Percentiles rank a stretch among this genome's conserved stretches.
Evolutionary conservation across 2,329 filamentous ascomycete species (phyloP).

Genomic region (Aspergillus sp.): DNA sequence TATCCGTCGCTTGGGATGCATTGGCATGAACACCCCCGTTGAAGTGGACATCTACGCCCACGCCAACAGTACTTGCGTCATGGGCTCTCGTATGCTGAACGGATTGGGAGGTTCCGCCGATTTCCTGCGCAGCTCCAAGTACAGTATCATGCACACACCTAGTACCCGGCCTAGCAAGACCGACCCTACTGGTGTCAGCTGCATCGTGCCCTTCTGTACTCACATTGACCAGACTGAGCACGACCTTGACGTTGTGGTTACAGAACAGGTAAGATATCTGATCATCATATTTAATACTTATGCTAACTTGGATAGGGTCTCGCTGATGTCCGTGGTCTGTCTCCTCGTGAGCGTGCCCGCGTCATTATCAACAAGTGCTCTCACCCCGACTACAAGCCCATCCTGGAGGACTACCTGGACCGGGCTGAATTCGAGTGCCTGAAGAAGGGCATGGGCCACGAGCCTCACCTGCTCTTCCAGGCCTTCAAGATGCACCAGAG

Average conservation of each 20-base stretch:
- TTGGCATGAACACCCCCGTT: constrained; percentile 92
- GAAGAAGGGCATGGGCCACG: constrained; percentile 81
- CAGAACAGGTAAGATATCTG: constrained; percentile 46
- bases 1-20: constrained; percentile 79
- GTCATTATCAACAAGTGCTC: constrained; percentile 85
- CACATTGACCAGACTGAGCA: constrained; percentile 92
- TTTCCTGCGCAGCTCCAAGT: constrained; percentile 73
- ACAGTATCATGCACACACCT: constrained; percentile 92
- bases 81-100: constrained; percentile 84
- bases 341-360: constrained; percentile 71
- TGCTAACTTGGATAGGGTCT: constrained; percentile 58
- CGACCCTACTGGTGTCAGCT: constrained; percentile 75
- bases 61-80: constrained; percentile 85
- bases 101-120: constrained; percentile 77
- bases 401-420: constrained; percentile 76
- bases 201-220: constrained; percentile 91
- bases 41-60: constrained; percentile 94
- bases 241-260: constrained; percentile 85
- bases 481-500: constrained; percentile 87
- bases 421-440: constrained; percentile 83
- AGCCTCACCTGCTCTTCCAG: constrained; percentile 83
- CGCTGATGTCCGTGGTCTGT: constrained; percentile 77
- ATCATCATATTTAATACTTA: neutral
- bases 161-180: constrained; percentile 74
- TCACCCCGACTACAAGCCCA: constrained; percentile 79